phyloP scores from a whole-genome alignment of 257 asterid genomes.

The Plectranthus barbatus region DNA sequence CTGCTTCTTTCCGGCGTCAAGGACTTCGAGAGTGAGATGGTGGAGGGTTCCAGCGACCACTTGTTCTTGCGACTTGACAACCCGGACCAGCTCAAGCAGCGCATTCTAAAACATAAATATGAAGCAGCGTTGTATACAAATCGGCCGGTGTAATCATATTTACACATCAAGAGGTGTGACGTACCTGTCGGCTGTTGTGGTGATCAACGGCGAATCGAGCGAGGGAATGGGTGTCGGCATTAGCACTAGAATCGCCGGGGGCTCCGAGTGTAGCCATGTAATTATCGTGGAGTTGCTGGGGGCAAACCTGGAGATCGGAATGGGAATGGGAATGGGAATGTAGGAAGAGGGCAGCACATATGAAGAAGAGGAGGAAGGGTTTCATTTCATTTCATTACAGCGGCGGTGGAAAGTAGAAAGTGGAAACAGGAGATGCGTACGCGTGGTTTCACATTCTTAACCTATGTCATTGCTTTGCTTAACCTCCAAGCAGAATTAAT shows the following conservation, averaged over 20 bases:
- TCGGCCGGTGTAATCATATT: too few species aligned
- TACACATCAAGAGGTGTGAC: too few species aligned
- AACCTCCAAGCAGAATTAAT: too few species aligned
- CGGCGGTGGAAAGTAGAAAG: background rate
- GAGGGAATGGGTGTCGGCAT: slow-evolving; percentile 41
- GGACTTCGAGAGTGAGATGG: slow-evolving; percentile 74
- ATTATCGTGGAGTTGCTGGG: slow-evolving; percentile 7
- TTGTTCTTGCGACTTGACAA: slow-evolving; percentile 67
- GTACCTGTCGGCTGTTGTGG: slow-evolving; percentile 65
- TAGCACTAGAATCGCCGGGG: slow-evolving; percentile 29
- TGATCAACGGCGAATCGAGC: slow-evolving; percentile 70
- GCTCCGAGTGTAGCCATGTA: slow-evolving; percentile 70
- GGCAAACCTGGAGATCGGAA: slow-evolving; percentile 29
- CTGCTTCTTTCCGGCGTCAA: slow-evolving; percentile 65
- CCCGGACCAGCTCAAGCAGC: slow-evolving; percentile 68
- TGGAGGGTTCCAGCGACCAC: slow-evolving; percentile 74
- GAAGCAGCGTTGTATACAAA: too few species aligned
- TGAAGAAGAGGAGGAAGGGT: background rate
- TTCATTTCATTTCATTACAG: background rate
- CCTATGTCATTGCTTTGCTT: too few species aligned
- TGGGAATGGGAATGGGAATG: slow-evolving; percentile 1
- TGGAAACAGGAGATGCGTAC: background rate
- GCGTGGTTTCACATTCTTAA: background rate
- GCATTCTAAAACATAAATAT: slow-evolving; percentile 35
- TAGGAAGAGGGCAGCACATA: background rate